Conservation (phyloP, 768 basidiomycete genomes). For the Amanita subjunquillea region DNA sequence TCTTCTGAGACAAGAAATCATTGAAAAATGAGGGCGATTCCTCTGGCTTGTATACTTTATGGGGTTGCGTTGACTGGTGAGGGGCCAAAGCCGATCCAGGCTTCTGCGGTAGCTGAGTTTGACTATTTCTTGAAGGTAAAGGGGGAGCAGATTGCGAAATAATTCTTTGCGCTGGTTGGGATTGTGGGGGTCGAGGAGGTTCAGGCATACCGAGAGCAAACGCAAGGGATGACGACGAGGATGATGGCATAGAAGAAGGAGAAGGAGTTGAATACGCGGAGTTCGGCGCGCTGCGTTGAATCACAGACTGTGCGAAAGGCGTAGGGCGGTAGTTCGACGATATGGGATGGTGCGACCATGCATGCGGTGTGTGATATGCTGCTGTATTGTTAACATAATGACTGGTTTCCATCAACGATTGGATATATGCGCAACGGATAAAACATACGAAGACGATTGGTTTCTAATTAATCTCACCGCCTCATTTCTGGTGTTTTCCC, state of each 20-base stretch:
- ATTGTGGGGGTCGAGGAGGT: constrained; percentile 2
- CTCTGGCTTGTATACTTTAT: constrained; percentile 33
- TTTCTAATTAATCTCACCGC: constrained; percentile 50
- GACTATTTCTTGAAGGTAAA: background rate
- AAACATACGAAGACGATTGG: constrained; percentile 38
- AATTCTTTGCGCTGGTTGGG: constrained; percentile 5
- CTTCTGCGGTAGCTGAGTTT: background rate
- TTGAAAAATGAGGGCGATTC: constrained; percentile 61
- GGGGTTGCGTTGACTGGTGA: constrained; percentile 10
- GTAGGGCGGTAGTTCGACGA: constrained; percentile 45
- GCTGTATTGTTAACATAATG: constrained; percentile 32
- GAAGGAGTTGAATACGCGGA: constrained; percentile 67
- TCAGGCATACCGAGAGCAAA: constrained; percentile 45
- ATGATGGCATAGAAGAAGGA: constrained; percentile 36
- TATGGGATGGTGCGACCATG: constrained; percentile 8
- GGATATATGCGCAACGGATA: constrained; percentile 12
- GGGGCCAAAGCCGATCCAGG: background rate
- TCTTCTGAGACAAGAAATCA: constrained; percentile 50
- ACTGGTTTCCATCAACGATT: constrained; percentile 15
- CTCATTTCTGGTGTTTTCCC: constrained; percentile 54
- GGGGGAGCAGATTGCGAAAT: constrained; percentile 3
- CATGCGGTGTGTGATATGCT: constrained; percentile 22
- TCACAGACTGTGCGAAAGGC: constrained; percentile 52
- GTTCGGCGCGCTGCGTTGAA: constrained; percentile 52
- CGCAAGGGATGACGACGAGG: constrained; percentile 62